These are phyloP conservation scores for Solanum paucissectum DNA, from an alignment of 257 asterid species.

Conservation along the genomic window DNA sequence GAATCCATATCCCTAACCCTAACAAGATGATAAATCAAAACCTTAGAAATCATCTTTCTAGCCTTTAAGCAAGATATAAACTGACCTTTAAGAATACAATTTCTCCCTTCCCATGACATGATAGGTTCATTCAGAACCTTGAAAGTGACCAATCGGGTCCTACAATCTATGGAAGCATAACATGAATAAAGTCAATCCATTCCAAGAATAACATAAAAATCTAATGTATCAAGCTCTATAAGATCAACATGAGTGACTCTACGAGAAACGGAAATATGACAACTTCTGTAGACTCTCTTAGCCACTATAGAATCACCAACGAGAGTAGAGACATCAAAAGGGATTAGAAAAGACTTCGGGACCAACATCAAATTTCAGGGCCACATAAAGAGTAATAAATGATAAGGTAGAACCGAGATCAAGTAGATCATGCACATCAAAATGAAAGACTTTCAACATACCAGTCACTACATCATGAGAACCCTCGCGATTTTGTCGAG, in stretches of 20 bases:
- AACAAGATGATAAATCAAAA: not conserved
- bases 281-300: no score
- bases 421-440: not conserved
- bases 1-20: not conserved
- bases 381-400: not conserved
- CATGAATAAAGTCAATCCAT: not conserved
- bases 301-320: not conserved
- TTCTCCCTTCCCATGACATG: not conserved
- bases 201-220: not conserved
- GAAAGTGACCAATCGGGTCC: not conserved
- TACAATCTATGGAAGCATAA: not conserved
- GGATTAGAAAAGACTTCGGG: not conserved
- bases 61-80: not conserved
- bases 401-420: not conserved
- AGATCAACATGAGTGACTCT: not conserved
- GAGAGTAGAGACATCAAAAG: not conserved
- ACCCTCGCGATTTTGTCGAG: not conserved
- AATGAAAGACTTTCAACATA: no score
- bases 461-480: not conserved
- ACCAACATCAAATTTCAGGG: not conserved
- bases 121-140: not conserved
- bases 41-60: not conserved
- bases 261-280: not conserved
- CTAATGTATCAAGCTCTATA: not conserved
- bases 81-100: not conserved